These are phyloP conservation scores for Penicillium sp. DNA, from an alignment of 2,329 filamentous ascomycete species.

Conservation along the genomic window DNA sequence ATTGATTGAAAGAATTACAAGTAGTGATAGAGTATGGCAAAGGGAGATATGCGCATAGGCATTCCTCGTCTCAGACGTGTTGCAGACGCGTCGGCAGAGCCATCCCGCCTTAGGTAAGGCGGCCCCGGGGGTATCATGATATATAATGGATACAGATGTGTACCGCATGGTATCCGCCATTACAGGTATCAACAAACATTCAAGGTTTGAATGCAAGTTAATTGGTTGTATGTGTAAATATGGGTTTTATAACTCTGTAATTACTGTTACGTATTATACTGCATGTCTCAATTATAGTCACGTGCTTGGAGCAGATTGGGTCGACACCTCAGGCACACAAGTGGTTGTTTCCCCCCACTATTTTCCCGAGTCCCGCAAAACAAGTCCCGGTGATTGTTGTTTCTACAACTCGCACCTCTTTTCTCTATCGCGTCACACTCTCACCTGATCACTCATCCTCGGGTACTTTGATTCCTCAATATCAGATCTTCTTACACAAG, in stretches of 20 bases:
- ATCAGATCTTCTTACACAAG: neutral
- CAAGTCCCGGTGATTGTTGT: conserved; percentile 15
- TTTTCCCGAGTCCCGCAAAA: conserved; percentile 24
- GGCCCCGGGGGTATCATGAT: neutral
- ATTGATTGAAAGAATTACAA: conserved; percentile 1
- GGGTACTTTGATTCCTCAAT: neutral
- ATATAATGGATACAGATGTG: neutral
- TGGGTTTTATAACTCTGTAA: neutral
- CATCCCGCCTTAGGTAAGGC: conserved; percentile 7
- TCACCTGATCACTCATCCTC: neutral
- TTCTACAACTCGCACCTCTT: neutral
- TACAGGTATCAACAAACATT: neutral
- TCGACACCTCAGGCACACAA: conserved; percentile 14
- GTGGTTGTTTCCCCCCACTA: conserved; percentile 5
- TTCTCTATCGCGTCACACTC: conserved; percentile 1
- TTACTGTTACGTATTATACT: neutral
- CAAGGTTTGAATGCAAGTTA: neutral
- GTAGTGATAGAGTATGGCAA: neutral
- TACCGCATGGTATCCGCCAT: neutral
- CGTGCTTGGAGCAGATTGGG: neutral
- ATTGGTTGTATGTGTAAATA: neutral
- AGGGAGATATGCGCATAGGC: neutral
- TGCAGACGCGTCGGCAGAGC: conserved; percentile 1
- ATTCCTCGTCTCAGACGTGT: conserved; percentile 2
- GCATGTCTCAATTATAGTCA: too few relatives aligned